Percentiles rank a stretch among this genome's conserved stretches.
Conservation (phyloP, 768 basidiomycete genomes). For the Cyathus striatus region DNA sequence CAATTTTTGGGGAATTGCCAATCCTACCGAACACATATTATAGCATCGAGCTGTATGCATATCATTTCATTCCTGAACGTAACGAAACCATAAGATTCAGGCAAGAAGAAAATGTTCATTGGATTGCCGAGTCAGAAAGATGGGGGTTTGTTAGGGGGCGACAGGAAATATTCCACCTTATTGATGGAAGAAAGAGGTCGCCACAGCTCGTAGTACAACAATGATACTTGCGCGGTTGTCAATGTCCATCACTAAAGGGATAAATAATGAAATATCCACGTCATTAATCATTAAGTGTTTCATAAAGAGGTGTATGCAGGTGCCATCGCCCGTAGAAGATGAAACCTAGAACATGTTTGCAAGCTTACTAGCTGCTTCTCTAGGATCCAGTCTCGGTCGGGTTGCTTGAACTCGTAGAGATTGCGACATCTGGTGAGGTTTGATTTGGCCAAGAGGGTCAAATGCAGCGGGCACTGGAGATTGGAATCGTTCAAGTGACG, state of each 20-base stretch:
- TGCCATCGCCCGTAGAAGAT: no score
- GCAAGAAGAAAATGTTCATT: conserved; percentile 39
- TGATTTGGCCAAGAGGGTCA: conserved; percentile 62
- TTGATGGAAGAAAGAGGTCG: conserved; percentile 19
- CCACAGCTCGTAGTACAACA: conserved; percentile 14
- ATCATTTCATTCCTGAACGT: conserved; percentile 43
- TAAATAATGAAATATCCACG: neutral
- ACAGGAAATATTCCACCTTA: conserved; percentile 42
- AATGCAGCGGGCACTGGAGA: conserved; percentile 24
- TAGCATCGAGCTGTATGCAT: conserved; percentile 48
- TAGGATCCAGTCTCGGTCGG: conserved; percentile 73
- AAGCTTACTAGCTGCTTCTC: conserved; percentile 84
- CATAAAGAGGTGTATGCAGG: no score
- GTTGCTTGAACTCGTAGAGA: conserved; percentile 73
- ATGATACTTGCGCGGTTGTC: conserved; percentile 2
- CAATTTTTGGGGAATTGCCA: conserved; percentile 40
- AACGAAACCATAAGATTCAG: conserved; percentile 40
- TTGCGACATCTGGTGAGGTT: conserved; percentile 61
- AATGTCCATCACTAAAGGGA: neutral
- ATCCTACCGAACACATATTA: conserved; percentile 48
- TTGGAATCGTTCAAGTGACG: conserved; percentile 15
- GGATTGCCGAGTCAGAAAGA: conserved; percentile 26
- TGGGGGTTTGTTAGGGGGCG: conserved; percentile 48
- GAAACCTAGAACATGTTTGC: conserved; percentile 85
- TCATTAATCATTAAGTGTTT: no score